Evolutionary conservation across 2,329 filamentous ascomycete species (phyloP), one percentile per base, ranked within the genome.

Genomic region (Fusarium clavum): DNA sequence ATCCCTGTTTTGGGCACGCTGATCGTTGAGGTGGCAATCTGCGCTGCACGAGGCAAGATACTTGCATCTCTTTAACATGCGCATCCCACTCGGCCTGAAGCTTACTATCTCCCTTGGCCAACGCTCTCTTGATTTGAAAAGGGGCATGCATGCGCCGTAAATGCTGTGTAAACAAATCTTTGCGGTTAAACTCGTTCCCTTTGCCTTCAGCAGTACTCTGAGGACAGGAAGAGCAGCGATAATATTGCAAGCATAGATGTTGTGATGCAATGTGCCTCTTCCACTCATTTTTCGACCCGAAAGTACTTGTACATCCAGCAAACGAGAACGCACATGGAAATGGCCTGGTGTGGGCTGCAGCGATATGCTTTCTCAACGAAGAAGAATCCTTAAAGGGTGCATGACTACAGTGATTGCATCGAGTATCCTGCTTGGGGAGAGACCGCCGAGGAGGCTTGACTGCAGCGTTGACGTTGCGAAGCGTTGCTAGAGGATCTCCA

Each of bases 211-310:
- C 79, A 3, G 82, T 82, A 60, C 81, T 84, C 61, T 85, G 83
- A 0, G 87, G 85, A 62, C 89, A 91, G 3, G 85, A 82, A 0
- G 89, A 90, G 69, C 89, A 91, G 22, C 89, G 85, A 73, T 91
- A 91, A 71, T 87, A 91, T 51, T 87, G 86, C 20, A 91, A 77
- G 70, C 89, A 91, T 24, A 99, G 86, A 80, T 99, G 96, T 73
- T 98, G 94, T 0, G 94, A 97, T 18, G 90, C 88, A 77, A 98
- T 93, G 77, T 99, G 96, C 6, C 95, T 89, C 80, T 98, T 98
- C 95, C 95, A 99, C 79, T 98, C 95, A 76, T 98, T 98, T 81
- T 98, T 98, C 18, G 93, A 95, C 2, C 91, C 90, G 78, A 98
- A 98, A 0, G 90, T 93, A 72, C 93, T 94, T 1, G 81, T 83